These are phyloP conservation scores for Babesia ovis DNA, from an alignment of 169 alveolate genomes.

Conservation along the genomic window DNA sequence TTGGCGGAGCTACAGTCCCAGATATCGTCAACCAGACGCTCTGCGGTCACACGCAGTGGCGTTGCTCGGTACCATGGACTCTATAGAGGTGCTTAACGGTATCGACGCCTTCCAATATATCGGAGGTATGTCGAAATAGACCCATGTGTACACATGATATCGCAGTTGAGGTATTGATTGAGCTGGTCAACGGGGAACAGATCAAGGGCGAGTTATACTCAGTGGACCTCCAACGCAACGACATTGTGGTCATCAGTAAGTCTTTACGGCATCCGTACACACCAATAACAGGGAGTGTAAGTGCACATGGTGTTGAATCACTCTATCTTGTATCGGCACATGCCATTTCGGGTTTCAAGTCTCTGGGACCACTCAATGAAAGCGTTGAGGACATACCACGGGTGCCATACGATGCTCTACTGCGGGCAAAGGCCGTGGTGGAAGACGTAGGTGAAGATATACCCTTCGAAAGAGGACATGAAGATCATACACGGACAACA, in stretches of 20 bases:
- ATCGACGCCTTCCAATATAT: slow-evolving; percentile 49
- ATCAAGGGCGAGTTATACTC: slow-evolving; percentile 60
- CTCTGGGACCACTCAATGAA: slow-evolving; percentile 50
- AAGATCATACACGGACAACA: background rate
- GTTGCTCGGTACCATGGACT: slow-evolving; percentile 24
- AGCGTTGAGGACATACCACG: slow-evolving; percentile 51
- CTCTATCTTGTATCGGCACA: slow-evolving; percentile 25
- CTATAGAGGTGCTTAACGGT: slow-evolving; percentile 48
- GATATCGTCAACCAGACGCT: background rate
- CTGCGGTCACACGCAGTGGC: slow-evolving; percentile 4
- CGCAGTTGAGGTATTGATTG: slow-evolving; percentile 42
- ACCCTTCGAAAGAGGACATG: background rate
- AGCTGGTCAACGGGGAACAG: slow-evolving; percentile 39
- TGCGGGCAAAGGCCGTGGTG: background rate
- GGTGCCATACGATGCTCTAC: slow-evolving; percentile 43
- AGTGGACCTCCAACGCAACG: slow-evolving; percentile 42
- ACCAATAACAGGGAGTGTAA: slow-evolving; percentile 11
- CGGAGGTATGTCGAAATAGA: slow-evolving; percentile 45
- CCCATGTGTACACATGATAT: background rate
- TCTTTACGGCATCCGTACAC: background rate
- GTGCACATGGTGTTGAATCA: background rate
- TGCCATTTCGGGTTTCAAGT: slow-evolving; percentile 23
- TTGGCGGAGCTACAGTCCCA: too few species aligned
- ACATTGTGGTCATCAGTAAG: slow-evolving; percentile 51
- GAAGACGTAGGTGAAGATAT: slow-evolving; percentile 1